Conservation (phyloP, 2,329 filamentous ascomycete species). For the Trichoderma sp. region DNA sequence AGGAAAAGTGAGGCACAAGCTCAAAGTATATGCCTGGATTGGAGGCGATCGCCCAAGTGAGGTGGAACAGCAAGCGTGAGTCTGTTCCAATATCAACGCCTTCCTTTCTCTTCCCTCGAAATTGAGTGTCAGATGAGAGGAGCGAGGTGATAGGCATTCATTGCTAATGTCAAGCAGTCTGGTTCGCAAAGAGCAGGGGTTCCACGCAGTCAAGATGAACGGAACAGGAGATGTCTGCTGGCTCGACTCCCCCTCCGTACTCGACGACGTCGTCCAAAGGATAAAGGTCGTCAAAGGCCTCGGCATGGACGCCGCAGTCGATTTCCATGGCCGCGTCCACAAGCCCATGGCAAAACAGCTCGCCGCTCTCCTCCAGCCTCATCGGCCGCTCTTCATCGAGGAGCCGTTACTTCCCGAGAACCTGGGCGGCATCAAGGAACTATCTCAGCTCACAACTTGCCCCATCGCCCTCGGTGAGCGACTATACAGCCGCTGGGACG, state of each 20-base stretch:
- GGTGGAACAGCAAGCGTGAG: slow-evolving; percentile 63
- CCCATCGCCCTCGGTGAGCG: slow-evolving; percentile 75
- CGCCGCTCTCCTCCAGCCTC: slow-evolving; percentile 65
- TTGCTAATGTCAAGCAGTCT: slow-evolving; percentile 45
- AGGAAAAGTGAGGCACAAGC: slow-evolving; percentile 69
- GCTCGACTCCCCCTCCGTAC: slow-evolving; percentile 69
- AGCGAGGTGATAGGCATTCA: no score
- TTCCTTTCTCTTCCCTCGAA: not conserved
- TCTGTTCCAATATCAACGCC: not conserved
- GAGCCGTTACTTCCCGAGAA: slow-evolving; percentile 74
- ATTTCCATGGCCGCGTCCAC: slow-evolving; percentile 77
- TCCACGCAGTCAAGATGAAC: slow-evolving; percentile 76
- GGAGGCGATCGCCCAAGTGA: slow-evolving; percentile 72
- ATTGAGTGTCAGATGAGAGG: no score
- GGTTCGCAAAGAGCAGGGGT: slow-evolving; percentile 61
- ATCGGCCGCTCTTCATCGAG: slow-evolving; percentile 74
- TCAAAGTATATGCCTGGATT: slow-evolving; percentile 78
- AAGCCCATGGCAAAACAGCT: slow-evolving; percentile 82
- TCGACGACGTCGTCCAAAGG: slow-evolving; percentile 66
- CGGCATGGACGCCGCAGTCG: slow-evolving; percentile 72
- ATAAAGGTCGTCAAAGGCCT: slow-evolving; percentile 69
- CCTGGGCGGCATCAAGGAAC: slow-evolving; percentile 54
- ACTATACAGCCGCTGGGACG: slow-evolving; percentile 72
- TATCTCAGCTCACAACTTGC: slow-evolving; percentile 52
- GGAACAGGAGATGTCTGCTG: slow-evolving; percentile 74